Evolutionary conservation across 1,284 basidiomycete genomes (phyloP), one percentile per base, ranked within the genome.

Genomic region (Malassezia obtusa): DNA sequence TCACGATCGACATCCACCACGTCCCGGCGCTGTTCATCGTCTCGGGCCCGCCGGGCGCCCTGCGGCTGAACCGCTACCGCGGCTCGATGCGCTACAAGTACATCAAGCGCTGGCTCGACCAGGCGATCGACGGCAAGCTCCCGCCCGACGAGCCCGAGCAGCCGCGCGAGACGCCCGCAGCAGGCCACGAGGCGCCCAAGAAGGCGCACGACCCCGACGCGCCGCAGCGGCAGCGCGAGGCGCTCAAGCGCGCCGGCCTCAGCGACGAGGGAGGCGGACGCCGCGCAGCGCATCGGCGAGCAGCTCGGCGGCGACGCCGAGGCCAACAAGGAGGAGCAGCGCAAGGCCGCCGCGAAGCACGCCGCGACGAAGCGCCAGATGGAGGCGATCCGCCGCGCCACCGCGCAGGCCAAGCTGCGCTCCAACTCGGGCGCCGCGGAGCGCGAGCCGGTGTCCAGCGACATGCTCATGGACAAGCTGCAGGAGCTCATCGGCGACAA

Each of bases 41-140:
- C 7, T 61, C 59, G 6, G 35, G 51, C 14, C 52, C 59, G 3
- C 22, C 30, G 3, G 52, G 59, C 3, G 57, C 39, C 1, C 21
- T 14, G 30, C 19, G 17, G 17, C 17, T 22, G 17, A n/a, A 48
- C 19, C 46, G 51, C n/a, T 73, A 71, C 47, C 54, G 44, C 4
- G 68, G 70, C 22, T 45, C 59, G 26, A 52, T 71, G 49, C 64
- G 65, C 49, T 70, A 71, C 44, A 54, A 59, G 52, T 55, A 58
- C 32, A 58, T 73, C 25, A 59, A 64, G 35, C 46, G 30, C 10
- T 73, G 70, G 70, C 57, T 71, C 35, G 61, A 71, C 40, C 39
- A 64, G 26, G 61, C 54, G 11, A 33, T 60, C 1, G 40, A 41
- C n/a, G 47, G 41, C 26, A 31, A 35, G 15, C 21, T 28, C 17